Conservation (phyloP, 73 alveolate genomes). For the Strombidium stylifer region DNA sequence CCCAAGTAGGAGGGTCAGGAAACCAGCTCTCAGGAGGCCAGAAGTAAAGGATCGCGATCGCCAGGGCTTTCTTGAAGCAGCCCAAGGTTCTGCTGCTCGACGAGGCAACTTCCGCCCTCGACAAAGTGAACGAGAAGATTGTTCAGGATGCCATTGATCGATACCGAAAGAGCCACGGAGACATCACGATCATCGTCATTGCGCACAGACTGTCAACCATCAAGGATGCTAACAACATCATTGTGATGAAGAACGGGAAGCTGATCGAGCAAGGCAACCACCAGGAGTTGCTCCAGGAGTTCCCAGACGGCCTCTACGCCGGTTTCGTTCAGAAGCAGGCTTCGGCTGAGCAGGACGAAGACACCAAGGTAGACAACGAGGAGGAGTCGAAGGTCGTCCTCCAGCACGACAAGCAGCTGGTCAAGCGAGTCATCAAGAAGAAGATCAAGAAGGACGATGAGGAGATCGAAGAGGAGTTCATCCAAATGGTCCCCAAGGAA, state of each 20-base stretch:
- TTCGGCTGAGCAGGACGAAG: conserved; percentile 51
- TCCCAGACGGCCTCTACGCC: conserved; percentile 52
- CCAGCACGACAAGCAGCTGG: too few relatives aligned
- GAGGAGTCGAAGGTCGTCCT: too few relatives aligned
- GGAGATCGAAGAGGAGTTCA: too few relatives aligned
- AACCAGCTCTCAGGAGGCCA: conserved; percentile 90
- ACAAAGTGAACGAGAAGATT: conserved; percentile 83
- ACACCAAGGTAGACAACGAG: conserved; percentile 33
- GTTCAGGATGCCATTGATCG: conserved; percentile 76
- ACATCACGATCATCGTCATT: conserved; percentile 66
- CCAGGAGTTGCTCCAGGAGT: conserved; percentile 34
- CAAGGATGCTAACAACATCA: conserved; percentile 68
- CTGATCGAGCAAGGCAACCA: conserved; percentile 72
- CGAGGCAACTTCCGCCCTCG: conserved; percentile 96
- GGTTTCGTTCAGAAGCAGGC: conserved; percentile 48
- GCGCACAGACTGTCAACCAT: conserved; percentile 86
- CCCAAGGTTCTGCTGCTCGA: conserved; percentile 89
- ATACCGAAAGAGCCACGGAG: conserved; percentile 15
- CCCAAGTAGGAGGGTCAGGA: conserved; percentile 82
- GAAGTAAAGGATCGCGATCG: conserved; percentile 90
- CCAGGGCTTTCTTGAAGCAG: conserved; percentile 87
- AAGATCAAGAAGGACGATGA: neutral
- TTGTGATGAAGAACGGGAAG: conserved; percentile 70
- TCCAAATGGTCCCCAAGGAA: neutral
- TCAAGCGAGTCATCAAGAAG: neutral